These are phyloP conservation scores for Lojkania enalia DNA, from an alignment of 2,329 filamentous ascomycete genomes.

Conservation along the genomic window DNA sequence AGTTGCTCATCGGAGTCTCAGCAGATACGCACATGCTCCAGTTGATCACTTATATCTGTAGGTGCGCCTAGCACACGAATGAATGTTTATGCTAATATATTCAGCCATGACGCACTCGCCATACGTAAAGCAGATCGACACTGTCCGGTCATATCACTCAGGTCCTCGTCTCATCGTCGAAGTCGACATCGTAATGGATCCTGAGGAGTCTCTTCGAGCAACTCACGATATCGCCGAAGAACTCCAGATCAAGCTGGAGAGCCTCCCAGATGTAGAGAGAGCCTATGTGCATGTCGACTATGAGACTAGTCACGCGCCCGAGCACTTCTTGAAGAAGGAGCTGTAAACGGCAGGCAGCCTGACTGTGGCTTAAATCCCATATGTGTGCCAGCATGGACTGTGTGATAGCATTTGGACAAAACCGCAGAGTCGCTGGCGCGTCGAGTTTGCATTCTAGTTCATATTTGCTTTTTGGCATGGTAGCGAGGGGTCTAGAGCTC, in stretches of 20 bases:
- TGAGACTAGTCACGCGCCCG: slow-evolving; percentile 92
- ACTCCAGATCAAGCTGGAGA: slow-evolving; percentile 91
- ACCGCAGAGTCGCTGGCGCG: background rate
- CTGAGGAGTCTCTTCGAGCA: slow-evolving; percentile 68
- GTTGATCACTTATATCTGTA: slow-evolving; percentile 91
- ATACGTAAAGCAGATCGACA: slow-evolving; percentile 81
- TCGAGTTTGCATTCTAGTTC: background rate
- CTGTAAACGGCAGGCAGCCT: slow-evolving; percentile 45
- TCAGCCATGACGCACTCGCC: slow-evolving; percentile 81
- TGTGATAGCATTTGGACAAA: background rate
- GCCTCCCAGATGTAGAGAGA: slow-evolving; percentile 85
- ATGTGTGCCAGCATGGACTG: background rate
- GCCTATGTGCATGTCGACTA: slow-evolving; percentile 98
- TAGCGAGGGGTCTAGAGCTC: no score
- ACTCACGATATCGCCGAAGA: slow-evolving; percentile 95
- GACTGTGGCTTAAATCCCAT: background rate
- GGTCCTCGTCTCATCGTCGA: slow-evolving; percentile 89
- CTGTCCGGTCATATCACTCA: slow-evolving; percentile 89
- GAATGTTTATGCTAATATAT: background rate
- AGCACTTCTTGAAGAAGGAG: slow-evolving; percentile 72
- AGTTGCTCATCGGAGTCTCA: slow-evolving; percentile 86
- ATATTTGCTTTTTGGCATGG: slow-evolving; percentile 4
- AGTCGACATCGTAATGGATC: slow-evolving; percentile 94
- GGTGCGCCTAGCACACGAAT: slow-evolving; percentile 22
- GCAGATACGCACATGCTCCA: slow-evolving; percentile 85